Base-by-base conservation (phyloP, 2,329 filamentous ascomycete species). In the Blumeria graminis region DNA sequence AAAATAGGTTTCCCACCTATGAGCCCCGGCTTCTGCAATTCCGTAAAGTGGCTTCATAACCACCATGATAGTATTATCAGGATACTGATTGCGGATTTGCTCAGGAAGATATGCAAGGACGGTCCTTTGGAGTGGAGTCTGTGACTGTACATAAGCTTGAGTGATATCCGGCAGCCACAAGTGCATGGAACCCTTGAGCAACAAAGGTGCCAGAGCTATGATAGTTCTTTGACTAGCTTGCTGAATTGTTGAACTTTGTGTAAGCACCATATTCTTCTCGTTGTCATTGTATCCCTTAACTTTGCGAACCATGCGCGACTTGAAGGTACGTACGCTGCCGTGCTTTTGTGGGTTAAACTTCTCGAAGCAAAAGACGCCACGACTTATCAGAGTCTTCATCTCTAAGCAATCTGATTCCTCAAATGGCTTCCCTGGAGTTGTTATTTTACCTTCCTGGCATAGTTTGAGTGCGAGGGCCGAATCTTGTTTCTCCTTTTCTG, bases 1-100 rank as follows among this genome's bases (percentile, higher is more conserved):
- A 54, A n/a, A 9, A 18, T 57, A 57, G 3, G 56, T 57, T 10
- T 22, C 38, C 32, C 22, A 57, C 56, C 48, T 54, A 35, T 57
- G 56, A 6, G 32, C 54, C 28, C 56, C 48, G 16, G 56, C 46
- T 35, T 57, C 56, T 14, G 56, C 3, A n/a, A 57, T 39, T 46
- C 48, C 48, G 18, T 57, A 54, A 7, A 57, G 38, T 8, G 56
- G 56, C 11, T 54, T 53, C 18, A 45, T 32, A 1, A 57, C 48
- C 1, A 35, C 48, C 48, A 52, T 52, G 1, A 52, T 35, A 13
- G 48, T 52, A 13, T 35, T 32, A 14, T 13, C 13, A 6, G 22
- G 22, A 33, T 51, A 51, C n/a, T 6, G 4, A 34, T 34, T 3
- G 6, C 32, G 10, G 4, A 51, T 6, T 46, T 55, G 1, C 7